These are phyloP conservation scores for Rusavskia elegans DNA, from an alignment of 495 filamentous ascomycete species.

Conservation along the genomic window DNA sequence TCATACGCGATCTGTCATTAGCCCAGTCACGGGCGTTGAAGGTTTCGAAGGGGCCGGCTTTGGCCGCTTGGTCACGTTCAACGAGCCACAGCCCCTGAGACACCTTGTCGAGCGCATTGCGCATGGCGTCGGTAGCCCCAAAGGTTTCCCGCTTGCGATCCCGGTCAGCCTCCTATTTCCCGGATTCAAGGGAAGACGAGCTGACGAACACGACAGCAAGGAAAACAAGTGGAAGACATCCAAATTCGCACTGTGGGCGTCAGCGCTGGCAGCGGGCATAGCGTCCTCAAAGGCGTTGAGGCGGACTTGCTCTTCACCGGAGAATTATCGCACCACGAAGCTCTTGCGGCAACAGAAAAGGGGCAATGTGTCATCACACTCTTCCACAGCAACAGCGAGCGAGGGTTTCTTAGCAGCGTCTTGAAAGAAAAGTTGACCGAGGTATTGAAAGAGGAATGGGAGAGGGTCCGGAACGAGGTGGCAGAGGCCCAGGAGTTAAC, in stretches of 20 bases:
- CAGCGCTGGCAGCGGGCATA: conserved; percentile 72
- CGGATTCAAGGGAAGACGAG: background rate
- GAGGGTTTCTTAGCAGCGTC: conserved; percentile 57
- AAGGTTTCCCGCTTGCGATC: conserved; percentile 51
- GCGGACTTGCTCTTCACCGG: conserved; percentile 76
- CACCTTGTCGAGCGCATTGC: conserved; percentile 47
- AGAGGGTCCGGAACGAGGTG: conserved; percentile 23
- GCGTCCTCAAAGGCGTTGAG: conserved; percentile 48
- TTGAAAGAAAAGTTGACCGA: conserved; percentile 49
- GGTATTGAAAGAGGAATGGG: conserved; percentile 38
- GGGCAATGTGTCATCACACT: conserved; percentile 73
- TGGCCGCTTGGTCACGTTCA: conserved; percentile 56
- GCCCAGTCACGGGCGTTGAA: conserved; percentile 23
- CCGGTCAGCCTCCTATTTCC: conserved; percentile 18
- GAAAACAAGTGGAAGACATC: conserved; percentile 31
- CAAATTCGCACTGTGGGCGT: conserved; percentile 45
- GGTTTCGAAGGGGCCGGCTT: conserved; percentile 56
- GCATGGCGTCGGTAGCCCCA: conserved; percentile 41
- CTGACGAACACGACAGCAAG: conserved; percentile 20
- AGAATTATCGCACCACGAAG: conserved; percentile 84
- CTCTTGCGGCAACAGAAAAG: conserved; percentile 70
- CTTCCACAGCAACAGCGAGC: conserved; percentile 84
- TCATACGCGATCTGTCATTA: conserved; percentile 38
- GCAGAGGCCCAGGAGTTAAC: conserved; percentile 16
- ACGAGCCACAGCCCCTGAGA: conserved; percentile 37